Evolutionary conservation across 768 basidiomycete species (phyloP), one percentile per base, ranked within the genome.

Genomic region (Hericium rajendrae): DNA sequence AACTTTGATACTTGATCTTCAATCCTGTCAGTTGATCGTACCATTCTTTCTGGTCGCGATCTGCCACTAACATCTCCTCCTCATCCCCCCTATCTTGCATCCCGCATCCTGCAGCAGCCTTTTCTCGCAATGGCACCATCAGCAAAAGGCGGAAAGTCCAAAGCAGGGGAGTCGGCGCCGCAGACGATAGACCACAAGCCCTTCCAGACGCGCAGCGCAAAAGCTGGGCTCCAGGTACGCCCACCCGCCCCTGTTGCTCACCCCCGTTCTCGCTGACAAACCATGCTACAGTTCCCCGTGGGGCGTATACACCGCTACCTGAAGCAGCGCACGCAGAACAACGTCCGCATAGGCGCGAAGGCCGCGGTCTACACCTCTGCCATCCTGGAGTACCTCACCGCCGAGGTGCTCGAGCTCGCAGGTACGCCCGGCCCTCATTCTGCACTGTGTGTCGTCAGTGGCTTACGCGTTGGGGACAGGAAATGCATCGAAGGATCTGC

Each of bases 271-370:
- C 3, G 39, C 20, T 51, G 2, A 39, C n/a, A 6, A 3, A 24
- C 38, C 8, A 10, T 11, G 24, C 38, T 26, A 9, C 54, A 94
- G 92, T 97, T 97, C 71, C 93, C 94, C 39, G 94, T 97, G 48
- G 93, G 94, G 53, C 94, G 94, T 91, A 94, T 97, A 57, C 94
- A 98, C 70, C 83, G 94, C 76, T 95, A 91, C 73, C 74, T 97
- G 63, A 94, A 97, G 70, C 86, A 86, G 67, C 82, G 88, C 62
- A 95, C 91, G 16, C 90, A 93, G 69, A 87, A 94, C 72, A 94
- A 94, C 67, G 86, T 95, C 55, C 88, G 94, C 39, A 92, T 98
- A 62, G 94, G 94, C 28, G 94, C 93, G n/a, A 97, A 97, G 70
- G 94, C 94, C 26, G 93, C 94, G 9, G 94, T 97, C 15, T 95